Evolutionary conservation across 306 rosid genomes (phyloP), one percentile per base, ranked within the genome.

Genomic region (Rosa multiflora): DNA sequence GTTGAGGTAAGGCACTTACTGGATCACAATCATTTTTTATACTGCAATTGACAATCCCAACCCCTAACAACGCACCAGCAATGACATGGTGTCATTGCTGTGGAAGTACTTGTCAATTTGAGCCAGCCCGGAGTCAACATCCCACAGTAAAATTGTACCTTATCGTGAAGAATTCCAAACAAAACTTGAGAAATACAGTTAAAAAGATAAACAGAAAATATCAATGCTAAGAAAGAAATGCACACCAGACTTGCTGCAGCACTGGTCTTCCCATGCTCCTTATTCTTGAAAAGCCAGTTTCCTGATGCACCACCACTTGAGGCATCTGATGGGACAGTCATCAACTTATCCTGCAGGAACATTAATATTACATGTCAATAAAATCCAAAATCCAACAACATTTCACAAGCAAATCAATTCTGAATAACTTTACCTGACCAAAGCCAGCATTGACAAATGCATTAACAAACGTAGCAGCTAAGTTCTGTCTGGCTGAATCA

Each of bases 391-490:
- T 23, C 61, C 72, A 13, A 35, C 5, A 53, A 14, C 61, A 74
- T 71, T 79, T 81, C 40, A 37, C 80, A 72, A 8, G 52, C 73
- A 76, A 44, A 66, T 74, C 72, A 59, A 82, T 46, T 10, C 35
- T 48, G 62, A 79, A 69, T 14, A 42, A 77, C 17, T 49, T 43
- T 83, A 93, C 99, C 98, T 91, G 96, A 86, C 98, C 99, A 87
- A 96, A 96, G 35, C 99, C 99, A 78, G 99, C 99, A 90, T 96
- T 96, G 75, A 96, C 99, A 89, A 96, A 96, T 18, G 99, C 98
- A 74, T 96, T 96, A 44, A 96, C 99, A 82, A 96, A 96, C 58
- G 99, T 96, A 73, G 98, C 97, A 47, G 99, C 98, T 74, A 96
- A 93, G 86, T 96, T 96, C 88, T 96, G 98, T 81, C 97, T 89